These are phyloP conservation scores for Solanum boliviense DNA, from an alignment of 257 asterid genomes.

Conservation along the genomic window DNA sequence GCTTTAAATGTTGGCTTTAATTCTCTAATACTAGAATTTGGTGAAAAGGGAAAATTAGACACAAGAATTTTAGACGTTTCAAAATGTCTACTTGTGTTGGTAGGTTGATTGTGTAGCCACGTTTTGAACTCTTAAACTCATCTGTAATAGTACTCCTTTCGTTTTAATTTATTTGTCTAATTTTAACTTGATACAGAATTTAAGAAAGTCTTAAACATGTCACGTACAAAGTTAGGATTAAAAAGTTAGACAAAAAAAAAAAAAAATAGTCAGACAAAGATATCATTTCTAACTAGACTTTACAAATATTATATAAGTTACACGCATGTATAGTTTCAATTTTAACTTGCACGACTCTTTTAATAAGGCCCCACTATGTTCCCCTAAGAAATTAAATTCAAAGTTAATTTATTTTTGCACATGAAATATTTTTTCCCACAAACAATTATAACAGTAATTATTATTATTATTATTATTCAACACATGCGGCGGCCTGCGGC, in stretches of 20 bases:
- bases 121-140: neutral
- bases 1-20: neutral
- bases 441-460: neutral
- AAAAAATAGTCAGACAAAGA: neutral
- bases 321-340: neutral
- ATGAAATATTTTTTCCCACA: neutral
- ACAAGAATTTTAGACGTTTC: neutral
- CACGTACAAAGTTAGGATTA: neutral
- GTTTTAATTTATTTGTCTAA: neutral
- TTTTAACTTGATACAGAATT: neutral
- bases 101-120: neutral
- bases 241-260: neutral
- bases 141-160: neutral
- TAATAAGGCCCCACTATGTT: neutral
- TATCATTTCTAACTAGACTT: neutral
- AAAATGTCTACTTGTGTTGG: neutral
- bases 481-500: neutral
- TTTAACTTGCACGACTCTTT: slow-evolving; percentile 1
- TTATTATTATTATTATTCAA: neutral
- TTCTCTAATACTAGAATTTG: neutral
- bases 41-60: neutral
- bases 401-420: neutral
- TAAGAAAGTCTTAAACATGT: neutral
- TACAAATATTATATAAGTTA: neutral
- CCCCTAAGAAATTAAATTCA: neutral